Base-by-base conservation (phyloP, 2,329 filamentous ascomycete genomes). In the Diplodia scrobiculata region DNA sequence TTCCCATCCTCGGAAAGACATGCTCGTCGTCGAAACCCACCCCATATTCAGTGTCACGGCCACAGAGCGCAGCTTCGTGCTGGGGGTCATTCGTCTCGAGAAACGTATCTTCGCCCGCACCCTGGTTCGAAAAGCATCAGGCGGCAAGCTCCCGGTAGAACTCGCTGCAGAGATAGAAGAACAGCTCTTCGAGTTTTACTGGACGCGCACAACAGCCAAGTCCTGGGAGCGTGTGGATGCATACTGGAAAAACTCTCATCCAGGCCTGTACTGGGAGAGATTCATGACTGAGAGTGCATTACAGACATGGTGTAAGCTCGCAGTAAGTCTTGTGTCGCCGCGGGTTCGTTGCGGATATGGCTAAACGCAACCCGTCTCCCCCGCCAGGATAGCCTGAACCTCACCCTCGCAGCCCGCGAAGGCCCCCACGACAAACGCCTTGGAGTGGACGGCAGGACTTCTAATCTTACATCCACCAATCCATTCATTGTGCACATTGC, bases 401-500 rank as follows among this genome's bases (percentile, higher is more conserved):
- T 63, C 34, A 53, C 50, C 13, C 60, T 63, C 14, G 60, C 60
- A 13, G 60, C 60, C 32, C 60, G 60, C 10, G 60, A 53, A 19
- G 60, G 60, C 17, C 60, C 60, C n/a, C 36, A 53, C 36, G 60
- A 51, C 7, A 63, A 63, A 21, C 48, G 21, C 2, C 48, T 53
- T 19, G 6, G 41, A n/a, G n/a, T 21, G 32, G 19, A 6, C 14
- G n/a, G 50, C 60, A 6, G 21, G 14, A 6, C 19, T 14, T 11
- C 5, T 14, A 41, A 19, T 17, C 17, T 32, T 11, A 21, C 29
- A 5, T 10, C 50, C 17, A 38, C 14, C 17, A 27, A 21, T 10
- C 48, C 48, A 9, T 53, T 27, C 45, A 13, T 63, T 36, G 60
- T 63, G 34, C 60, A 63, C 32, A 36, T 63, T 27, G 32, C 60